phyloP scores from a whole-genome alignment of 2,329 filamentous ascomycete species.

The Alternaria alternata region DNA sequence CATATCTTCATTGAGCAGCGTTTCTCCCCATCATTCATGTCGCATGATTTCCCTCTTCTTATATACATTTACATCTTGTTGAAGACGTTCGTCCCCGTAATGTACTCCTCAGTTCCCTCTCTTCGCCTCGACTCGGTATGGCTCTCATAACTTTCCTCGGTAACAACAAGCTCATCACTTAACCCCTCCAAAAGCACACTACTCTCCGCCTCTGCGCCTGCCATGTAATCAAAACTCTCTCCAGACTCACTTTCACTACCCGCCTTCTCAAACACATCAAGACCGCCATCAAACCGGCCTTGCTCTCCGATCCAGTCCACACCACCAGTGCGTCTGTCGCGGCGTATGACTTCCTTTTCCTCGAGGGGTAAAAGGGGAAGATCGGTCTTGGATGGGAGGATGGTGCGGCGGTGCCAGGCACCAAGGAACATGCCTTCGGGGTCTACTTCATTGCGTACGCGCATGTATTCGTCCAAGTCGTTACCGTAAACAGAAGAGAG shows the following conservation, averaged over 20 bases:
- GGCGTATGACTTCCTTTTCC: slow-evolving; percentile 54
- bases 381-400: slow-evolving; percentile 44
- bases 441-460: slow-evolving; percentile 74
- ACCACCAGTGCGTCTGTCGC: slow-evolving; percentile 41
- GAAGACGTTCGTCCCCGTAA: slow-evolving; percentile 36
- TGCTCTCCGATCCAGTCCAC: slow-evolving; percentile 52
- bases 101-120: slow-evolving; percentile 27
- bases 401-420: slow-evolving; percentile 78
- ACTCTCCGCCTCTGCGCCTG: slow-evolving; percentile 54
- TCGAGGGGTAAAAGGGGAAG: slow-evolving; percentile 48
- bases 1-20: background rate
- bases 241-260: slow-evolving; percentile 41
- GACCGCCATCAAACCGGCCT: slow-evolving; percentile 47
- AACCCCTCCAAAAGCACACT: slow-evolving; percentile 43
- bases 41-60: background rate
- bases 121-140: slow-evolving; percentile 25
- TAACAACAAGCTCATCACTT: slow-evolving; percentile 13
- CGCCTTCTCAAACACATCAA: slow-evolving; percentile 42
- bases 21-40: background rate
- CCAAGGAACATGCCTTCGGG: slow-evolving; percentile 88
- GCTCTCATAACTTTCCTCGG: slow-evolving; percentile 10
- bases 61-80: slow-evolving; percentile 39
- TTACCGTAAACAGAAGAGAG: slow-evolving; percentile 74
- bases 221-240: slow-evolving; percentile 58
- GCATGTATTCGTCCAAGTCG: slow-evolving; percentile 71